Evolutionary conservation across 2,329 filamentous ascomycete species (phyloP), one percentile per base, ranked within the genome.

Genomic region (Aureobasidium sp.): DNA sequence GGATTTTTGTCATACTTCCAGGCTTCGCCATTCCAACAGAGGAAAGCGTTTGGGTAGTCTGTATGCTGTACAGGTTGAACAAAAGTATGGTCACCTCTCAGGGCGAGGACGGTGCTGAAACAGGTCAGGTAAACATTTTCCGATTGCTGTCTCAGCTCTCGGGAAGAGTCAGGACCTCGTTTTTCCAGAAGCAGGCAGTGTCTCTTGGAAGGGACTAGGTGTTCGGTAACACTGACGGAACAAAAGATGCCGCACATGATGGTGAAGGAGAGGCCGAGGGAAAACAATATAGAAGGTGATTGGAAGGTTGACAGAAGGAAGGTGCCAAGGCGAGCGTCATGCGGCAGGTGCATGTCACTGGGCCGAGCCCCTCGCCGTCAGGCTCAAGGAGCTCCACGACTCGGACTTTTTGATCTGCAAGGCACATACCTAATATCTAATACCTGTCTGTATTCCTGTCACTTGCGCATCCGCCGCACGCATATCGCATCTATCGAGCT

Each of bases 21-120:
- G 1, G 91, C 93, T 71, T 99, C 94, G 45, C 94, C 94, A 69
- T 99, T 99, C 94, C 94, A 99, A 79, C 93, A 96, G 2, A 99
- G 79, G 0, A 89, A 77, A 0, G 87, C 90, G 4, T 80, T 79
- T 9, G 42, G 31, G 0, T 80, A 80, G 0, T 67, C 64, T 2
- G 69, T 38, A 65, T 87, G 82, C 43, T 81, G 72, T 4, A 95
- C 81, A 1, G 94, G 94, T 71, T 97, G 94, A 35, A 75, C 71
- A 7, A 86, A 83, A 53, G 94, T 70, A 63, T 83, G 78, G 53
- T 84, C 81, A 27, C 93, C 93, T 67, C 94, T 84, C n/a, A 99
- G 78, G 4, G 91, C 86, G n/a, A 97, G 82, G 0, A 99, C 93
- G 0, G 91, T 95, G 7, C 93, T 94, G 13, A 84, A 82, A 68